Conservation (phyloP, 345 rosid species). For the Gossypium bickii region DNA sequence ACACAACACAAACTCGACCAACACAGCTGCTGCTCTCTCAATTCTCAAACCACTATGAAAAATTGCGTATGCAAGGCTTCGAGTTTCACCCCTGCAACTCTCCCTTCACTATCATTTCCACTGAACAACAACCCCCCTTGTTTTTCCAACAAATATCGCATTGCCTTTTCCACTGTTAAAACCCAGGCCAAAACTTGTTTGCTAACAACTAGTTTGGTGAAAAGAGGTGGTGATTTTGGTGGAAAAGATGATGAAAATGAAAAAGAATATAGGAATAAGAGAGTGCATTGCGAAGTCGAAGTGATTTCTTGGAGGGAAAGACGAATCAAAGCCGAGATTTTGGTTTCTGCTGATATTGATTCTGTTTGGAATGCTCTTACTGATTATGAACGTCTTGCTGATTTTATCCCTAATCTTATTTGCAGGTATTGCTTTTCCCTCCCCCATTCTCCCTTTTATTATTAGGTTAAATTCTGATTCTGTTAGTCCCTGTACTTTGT, state of each 20-base stretch:
- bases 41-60: conserved; percentile 15
- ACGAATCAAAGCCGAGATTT: conserved; percentile 59
- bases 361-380: conserved; percentile 88
- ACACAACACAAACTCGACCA: not conserved
- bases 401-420: conserved; percentile 83
- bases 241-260: conserved; percentile 37
- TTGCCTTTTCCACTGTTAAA: not conserved
- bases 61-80: conserved; percentile 9
- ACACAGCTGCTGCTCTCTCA: not conserved
- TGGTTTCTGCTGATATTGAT: conserved; percentile 54
- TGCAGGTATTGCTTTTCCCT: conserved; percentile 40
- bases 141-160: not conserved
- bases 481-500: too few species aligned
- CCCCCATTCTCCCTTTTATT: not conserved
- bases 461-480: too few species aligned
- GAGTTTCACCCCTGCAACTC: not conserved
- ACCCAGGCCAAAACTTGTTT: not conserved
- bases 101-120: not conserved
- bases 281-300: conserved; percentile 69
- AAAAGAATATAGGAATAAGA: conserved; percentile 38
- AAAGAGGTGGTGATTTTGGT: conserved; percentile 18
- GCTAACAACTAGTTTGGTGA: not conserved
- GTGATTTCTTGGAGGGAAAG: conserved; percentile 94
- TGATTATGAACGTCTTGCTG: conserved; percentile 92
- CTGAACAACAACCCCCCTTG: not conserved